Conservation (phyloP, 2,329 filamentous ascomycete genomes). For the Eurotiales sp. region DNA sequence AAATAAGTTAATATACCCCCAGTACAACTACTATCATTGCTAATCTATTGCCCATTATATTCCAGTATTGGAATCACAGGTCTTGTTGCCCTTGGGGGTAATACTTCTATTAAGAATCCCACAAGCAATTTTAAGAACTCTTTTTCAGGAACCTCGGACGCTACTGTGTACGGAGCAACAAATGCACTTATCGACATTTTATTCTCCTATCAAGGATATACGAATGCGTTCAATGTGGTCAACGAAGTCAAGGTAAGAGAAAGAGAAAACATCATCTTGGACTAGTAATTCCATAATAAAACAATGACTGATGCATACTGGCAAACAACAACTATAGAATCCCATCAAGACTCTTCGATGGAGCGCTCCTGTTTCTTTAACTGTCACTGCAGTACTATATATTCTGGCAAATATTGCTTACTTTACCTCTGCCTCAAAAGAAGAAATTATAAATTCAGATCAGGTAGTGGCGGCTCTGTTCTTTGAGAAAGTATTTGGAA, state of each 20-base stretch:
- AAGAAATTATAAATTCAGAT: constrained; percentile 49
- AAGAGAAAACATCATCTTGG: too few species aligned
- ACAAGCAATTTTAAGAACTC: constrained; percentile 53
- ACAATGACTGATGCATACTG: too few species aligned
- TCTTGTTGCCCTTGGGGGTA: constrained; percentile 59
- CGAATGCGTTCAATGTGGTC: constrained; percentile 60
- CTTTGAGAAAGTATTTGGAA: constrained; percentile 57
- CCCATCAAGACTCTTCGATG: constrained; percentile 54
- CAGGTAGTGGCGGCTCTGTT: constrained; percentile 56
- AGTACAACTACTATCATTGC: background rate
- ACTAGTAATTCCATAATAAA: too few species aligned
- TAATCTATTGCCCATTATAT: constrained; percentile 10
- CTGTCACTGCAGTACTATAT: constrained; percentile 53
- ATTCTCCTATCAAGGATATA: constrained; percentile 56
- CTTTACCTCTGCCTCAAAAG: constrained; percentile 54
- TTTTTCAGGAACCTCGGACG: constrained; percentile 48
- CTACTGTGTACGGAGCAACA: constrained; percentile 46
- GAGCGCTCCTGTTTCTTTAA: constrained; percentile 48
- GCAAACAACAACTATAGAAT: constrained; percentile 39
- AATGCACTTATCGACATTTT: constrained; percentile 57
- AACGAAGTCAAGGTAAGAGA: constrained; percentile 53
- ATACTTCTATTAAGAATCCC: constrained; percentile 49
- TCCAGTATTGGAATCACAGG: constrained; percentile 55
- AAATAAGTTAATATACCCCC: background rate
- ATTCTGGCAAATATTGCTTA: constrained; percentile 59